phyloP scores from a whole-genome alignment of 2,329 filamentous ascomycete species.

The Sporothrix phasma region DNA sequence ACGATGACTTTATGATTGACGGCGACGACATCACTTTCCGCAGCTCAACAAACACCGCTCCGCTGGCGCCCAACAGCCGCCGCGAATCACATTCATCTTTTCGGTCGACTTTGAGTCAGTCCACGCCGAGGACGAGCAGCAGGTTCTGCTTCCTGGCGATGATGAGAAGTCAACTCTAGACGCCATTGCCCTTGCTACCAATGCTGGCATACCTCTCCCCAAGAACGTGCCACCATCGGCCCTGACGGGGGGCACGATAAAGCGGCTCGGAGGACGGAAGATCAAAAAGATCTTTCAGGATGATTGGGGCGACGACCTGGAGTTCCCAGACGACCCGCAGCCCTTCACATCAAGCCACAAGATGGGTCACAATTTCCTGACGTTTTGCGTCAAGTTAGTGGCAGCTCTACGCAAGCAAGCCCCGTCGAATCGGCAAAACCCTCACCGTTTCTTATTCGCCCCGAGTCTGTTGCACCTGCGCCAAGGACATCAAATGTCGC shows the following conservation, averaged over 20 bases:
- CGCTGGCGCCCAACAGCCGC: slow-evolving; percentile 40
- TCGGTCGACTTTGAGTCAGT: slow-evolving; percentile 69
- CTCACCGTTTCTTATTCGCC: slow-evolving; percentile 24
- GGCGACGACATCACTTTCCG: slow-evolving; percentile 54
- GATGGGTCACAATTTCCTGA: slow-evolving; percentile 56
- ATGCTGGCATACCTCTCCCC: slow-evolving; percentile 85
- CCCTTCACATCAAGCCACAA: slow-evolving; percentile 55
- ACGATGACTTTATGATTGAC: slow-evolving; percentile 64
- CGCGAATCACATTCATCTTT: slow-evolving; percentile 76
- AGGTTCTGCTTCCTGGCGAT: slow-evolving; percentile 73
- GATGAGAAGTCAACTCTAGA: slow-evolving; percentile 76
- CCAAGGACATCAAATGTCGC: slow-evolving; percentile 27
- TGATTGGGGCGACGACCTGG: slow-evolving; percentile 73
- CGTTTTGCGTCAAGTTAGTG: slow-evolving; percentile 56
- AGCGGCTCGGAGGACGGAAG: slow-evolving; percentile 69
- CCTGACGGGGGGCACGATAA: slow-evolving; percentile 84
- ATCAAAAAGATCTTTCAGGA: slow-evolving; percentile 64
- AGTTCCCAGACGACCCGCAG: slow-evolving; percentile 51
- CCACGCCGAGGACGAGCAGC: slow-evolving; percentile 75
- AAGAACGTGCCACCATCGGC: slow-evolving; percentile 79
- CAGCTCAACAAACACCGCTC: slow-evolving; percentile 36
- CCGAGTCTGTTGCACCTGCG: slow-evolving; percentile 27
- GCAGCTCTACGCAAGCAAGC: slow-evolving; percentile 43
- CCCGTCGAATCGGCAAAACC: slow-evolving; percentile 31
- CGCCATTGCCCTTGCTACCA: slow-evolving; percentile 77